Evolutionary conservation across 2,329 filamentous ascomycete species (phyloP).

Genomic region (Aspergillus sp.): DNA sequence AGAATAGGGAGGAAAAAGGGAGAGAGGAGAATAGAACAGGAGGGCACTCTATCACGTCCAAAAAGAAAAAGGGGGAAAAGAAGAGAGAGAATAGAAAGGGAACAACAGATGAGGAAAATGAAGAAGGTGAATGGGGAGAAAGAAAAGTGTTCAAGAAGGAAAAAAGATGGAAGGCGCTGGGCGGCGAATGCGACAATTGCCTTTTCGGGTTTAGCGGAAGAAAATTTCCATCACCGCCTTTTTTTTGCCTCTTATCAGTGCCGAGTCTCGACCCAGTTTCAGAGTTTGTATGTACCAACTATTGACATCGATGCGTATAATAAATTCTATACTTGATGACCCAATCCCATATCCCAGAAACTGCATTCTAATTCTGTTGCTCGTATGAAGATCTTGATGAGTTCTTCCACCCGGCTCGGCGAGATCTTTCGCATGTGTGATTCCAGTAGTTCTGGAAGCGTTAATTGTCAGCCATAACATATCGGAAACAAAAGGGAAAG

Average conservation of each 20-base stretch:
- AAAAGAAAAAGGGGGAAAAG: slow-evolving; percentile 13
- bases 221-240: slow-evolving; percentile 4
- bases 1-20: not conserved
- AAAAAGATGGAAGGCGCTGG: slow-evolving; percentile 11
- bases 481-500: not conserved
- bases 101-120: slow-evolving; percentile 19
- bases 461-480: slow-evolving; percentile 3
- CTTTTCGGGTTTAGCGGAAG: slow-evolving; percentile 20
- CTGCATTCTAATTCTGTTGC: slow-evolving; percentile 73
- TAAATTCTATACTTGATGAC: slow-evolving; percentile 7
- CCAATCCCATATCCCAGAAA: slow-evolving; percentile 66
- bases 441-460: slow-evolving; percentile 61
- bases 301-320: not conserved
- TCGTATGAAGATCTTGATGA: slow-evolving; percentile 77
- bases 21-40: slow-evolving; percentile 7
- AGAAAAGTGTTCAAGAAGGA: slow-evolving; percentile 18
- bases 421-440: slow-evolving; percentile 66
- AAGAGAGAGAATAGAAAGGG: slow-evolving; percentile 17
- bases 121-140: slow-evolving; percentile 22
- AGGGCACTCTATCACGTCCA: slow-evolving; percentile 7
- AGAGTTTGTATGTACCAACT: not conserved
- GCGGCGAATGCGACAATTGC: slow-evolving; percentile 17
- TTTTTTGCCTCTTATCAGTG: slow-evolving; percentile 1
- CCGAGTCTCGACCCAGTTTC: slow-evolving; percentile 2
- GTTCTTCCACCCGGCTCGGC: slow-evolving; percentile 67